Evolutionary conservation across 352 stramenopile genomes (phyloP).

Genomic region (Pythium coloratum): DNA sequence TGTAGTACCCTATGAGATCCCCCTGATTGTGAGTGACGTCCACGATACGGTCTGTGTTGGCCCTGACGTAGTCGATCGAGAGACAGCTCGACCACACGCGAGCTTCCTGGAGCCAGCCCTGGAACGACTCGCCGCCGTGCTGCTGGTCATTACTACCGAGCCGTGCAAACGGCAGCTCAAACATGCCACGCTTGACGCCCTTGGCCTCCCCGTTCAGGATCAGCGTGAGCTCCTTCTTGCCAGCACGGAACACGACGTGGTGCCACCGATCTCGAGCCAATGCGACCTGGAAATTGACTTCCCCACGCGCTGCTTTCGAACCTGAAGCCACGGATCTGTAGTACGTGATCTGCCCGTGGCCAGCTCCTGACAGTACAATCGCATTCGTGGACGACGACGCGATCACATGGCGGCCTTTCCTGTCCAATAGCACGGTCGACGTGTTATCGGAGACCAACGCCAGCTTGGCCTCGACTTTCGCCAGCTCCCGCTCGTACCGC

Average conservation of each 20-base stretch:
- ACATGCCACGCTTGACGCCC: conserved; percentile 44
- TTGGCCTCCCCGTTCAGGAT: conserved; percentile 49
- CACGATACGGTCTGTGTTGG: conserved; percentile 39
- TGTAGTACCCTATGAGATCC: conserved; percentile 62
- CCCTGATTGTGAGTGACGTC: conserved; percentile 22
- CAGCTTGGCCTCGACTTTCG: conserved; percentile 59
- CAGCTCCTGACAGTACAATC: conserved; percentile 42
- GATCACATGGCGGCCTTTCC: conserved; percentile 57
- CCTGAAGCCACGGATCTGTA: conserved; percentile 25
- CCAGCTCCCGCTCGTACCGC: conserved; percentile 59
- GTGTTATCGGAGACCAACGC: conserved; percentile 51
- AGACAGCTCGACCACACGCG: conserved; percentile 62
- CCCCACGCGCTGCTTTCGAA: conserved; percentile 27
- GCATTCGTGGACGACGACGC: conserved; percentile 54
- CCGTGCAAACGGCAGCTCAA: conserved; percentile 50
- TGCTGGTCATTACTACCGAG: conserved; percentile 41
- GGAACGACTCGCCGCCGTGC: conserved; percentile 46
- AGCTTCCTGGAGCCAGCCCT: conserved; percentile 63
- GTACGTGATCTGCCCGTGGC: conserved; percentile 41
- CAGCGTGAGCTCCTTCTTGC: conserved; percentile 47
- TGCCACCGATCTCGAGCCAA: conserved; percentile 55
- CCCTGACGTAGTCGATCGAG: conserved; percentile 36
- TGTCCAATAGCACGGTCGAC: conserved; percentile 46
- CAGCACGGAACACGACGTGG: conserved; percentile 58
- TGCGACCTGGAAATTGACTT: conserved; percentile 49